Evolutionary conservation across 768 basidiomycete genomes (phyloP).

Genomic region (Trametes elegans): DNA sequence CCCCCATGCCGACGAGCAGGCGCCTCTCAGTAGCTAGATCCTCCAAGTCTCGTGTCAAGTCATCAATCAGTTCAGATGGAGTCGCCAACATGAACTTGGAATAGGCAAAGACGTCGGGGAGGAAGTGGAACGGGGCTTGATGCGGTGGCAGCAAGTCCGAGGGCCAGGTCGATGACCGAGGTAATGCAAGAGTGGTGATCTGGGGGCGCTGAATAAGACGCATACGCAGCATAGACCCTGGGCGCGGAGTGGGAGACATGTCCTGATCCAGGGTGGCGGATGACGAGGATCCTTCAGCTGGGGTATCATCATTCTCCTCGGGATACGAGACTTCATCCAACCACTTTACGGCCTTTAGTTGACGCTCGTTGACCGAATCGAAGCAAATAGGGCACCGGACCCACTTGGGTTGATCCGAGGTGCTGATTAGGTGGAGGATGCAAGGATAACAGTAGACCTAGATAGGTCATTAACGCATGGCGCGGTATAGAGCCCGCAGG

Average conservation of each 20-base stretch:
- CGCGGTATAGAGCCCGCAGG: conserved; percentile 5
- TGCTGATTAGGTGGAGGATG: conserved; percentile 85
- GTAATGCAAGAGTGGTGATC: conserved; percentile 92
- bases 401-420: conserved; percentile 81
- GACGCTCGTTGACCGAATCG: conserved; percentile 86
- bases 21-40: conserved; percentile 72
- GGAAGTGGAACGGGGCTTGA: conserved; percentile 93
- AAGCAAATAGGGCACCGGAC: conserved; percentile 95
- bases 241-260: conserved; percentile 41
- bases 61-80: conserved; percentile 74
- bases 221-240: conserved; percentile 72
- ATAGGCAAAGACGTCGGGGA: conserved; percentile 85
- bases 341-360: conserved; percentile 94
- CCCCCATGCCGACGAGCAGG: conserved; percentile 61
- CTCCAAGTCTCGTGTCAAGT: conserved; percentile 70
- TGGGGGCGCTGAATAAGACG: conserved; percentile 90
- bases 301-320: conserved; percentile 34
- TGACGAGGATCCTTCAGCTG: conserved; percentile 45
- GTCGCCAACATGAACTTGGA: conserved; percentile 97
- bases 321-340: conserved; percentile 50
- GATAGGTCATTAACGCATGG: conserved; percentile 11
- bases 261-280: conserved; percentile 39
- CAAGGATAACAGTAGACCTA: conserved; percentile 95
- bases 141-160: conserved; percentile 89
- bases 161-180: conserved; percentile 90